These are phyloP conservation scores for Chlorella sp. DNA, from an alignment of 139 green algal genomes.

Conservation along the genomic window DNA sequence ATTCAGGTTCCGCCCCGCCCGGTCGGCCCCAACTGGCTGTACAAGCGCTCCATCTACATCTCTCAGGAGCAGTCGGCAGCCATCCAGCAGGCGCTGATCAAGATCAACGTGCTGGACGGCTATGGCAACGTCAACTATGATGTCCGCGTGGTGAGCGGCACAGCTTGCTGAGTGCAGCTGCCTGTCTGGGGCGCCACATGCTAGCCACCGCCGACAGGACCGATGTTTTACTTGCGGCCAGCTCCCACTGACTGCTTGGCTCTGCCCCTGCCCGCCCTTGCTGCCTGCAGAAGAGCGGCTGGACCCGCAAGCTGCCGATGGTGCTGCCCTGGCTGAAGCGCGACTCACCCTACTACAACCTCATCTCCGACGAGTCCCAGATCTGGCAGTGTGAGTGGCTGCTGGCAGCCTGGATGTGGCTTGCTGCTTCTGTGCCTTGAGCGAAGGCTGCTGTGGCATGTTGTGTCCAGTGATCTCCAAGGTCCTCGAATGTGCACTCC, in stretches of 20 bases:
- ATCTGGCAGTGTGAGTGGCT: conserved; percentile 24
- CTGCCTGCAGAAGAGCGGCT: neutral
- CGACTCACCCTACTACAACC: conserved; percentile 7
- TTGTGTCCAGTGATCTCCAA: neutral
- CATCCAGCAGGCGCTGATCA: neutral
- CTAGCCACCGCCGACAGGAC: too few species aligned
- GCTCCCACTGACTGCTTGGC: neutral
- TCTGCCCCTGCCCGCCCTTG: neutral
- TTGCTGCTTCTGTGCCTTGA: too few species aligned
- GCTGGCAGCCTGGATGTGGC: too few species aligned
- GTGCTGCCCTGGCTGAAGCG: conserved; percentile 22
- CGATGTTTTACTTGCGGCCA: too few species aligned
- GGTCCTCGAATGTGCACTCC: too few species aligned
- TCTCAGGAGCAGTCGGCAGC: conserved; percentile 7
- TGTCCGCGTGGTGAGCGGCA: neutral
- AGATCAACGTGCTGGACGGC: conserved; percentile 12
- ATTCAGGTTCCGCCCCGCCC: conserved; percentile 2
- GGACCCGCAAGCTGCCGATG: neutral
- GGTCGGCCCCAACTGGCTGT: conserved; percentile 14
- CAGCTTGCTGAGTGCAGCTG: too few species aligned
- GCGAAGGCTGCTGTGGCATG: too few species aligned
- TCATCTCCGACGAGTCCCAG: conserved; percentile 27
- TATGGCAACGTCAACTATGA: conserved; percentile 11
- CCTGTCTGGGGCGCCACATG: too few species aligned
- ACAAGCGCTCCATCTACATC: conserved; percentile 21